Evolutionary conservation across 2,329 filamentous ascomycete genomes (phyloP).

Genomic region (Paramyrothecium sp.): DNA sequence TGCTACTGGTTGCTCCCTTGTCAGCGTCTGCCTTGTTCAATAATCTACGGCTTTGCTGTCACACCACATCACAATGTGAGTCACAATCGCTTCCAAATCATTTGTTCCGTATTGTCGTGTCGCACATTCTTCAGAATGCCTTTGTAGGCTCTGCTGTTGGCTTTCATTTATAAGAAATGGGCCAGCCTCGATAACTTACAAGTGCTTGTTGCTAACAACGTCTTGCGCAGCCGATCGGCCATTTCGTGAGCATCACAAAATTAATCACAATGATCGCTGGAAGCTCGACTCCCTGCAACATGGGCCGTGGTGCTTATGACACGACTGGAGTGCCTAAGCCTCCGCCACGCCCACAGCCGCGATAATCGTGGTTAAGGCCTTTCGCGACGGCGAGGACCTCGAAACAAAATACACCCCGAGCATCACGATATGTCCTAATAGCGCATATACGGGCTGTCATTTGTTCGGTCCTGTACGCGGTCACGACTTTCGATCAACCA

Average conservation of each 20-base stretch:
- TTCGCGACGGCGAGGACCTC: neutral
- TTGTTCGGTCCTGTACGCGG: too few species aligned
- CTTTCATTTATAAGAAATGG: neutral
- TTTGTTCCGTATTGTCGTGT: conserved; percentile 7
- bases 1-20: conserved; percentile 7
- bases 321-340: conserved; percentile 49
- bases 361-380: conserved; percentile 24
- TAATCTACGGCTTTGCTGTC: conserved; percentile 17
- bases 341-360: conserved; percentile 38
- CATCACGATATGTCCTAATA: too few species aligned
- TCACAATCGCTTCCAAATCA: conserved; percentile 27
- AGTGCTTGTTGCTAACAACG: neutral
- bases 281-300: conserved; percentile 36
- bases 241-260: neutral
- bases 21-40: conserved; percentile 5
- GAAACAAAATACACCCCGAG: too few species aligned
- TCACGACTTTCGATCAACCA: too few species aligned
- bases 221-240: neutral
- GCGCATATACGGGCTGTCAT: too few species aligned
- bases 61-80: conserved; percentile 31
- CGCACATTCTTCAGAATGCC: neutral
- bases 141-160: neutral
- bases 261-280: neutral
- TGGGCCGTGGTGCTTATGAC: conserved; percentile 52
- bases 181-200: neutral